Base-by-base conservation (phyloP, 768 basidiomycete species). In the Tremella fuciformis region DNA sequence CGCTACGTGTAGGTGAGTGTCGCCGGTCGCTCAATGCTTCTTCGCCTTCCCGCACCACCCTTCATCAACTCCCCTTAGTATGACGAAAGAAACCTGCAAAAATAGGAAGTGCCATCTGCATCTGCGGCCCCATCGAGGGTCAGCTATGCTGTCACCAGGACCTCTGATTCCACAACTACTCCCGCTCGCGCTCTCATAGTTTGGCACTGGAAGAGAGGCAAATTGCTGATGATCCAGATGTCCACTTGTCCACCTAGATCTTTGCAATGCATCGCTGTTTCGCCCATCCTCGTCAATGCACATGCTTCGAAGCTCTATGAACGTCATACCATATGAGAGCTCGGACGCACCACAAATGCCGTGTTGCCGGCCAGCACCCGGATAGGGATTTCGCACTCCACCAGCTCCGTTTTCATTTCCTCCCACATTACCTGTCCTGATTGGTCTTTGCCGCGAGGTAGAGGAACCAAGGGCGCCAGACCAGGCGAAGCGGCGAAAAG, bases 381-480 rank as follows among this genome's bases (percentile, higher is more conserved):
- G 57, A 98, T 84, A 18, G 90, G 89, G 42, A 98, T 88, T 75
- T 92, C 89, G 69, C 92, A 96, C 76, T 96, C 94, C 16, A 98
- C 91, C 59, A 86, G 88, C 82, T 97, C 92, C 22, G 87, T 81
- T 69, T 76, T 80, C 11, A 88, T 82, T 58, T 86, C 85, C 54
- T 69, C 69, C 89, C 88, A 91, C 1, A 80, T 85, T 4, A 34
- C 29, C 29, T 34, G 29, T 34, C 29, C 29, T 4, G 29, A 34
- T 34, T 34, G 29, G 29, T 34, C 29, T 11, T 34, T 34, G 29
- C 29, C 11, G 11, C 11, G 29, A 34, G 29, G 29, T 11, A 64
- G 41, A 22, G 64, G 63, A 22, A 61, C n/a, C 8, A 67, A 50
- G 8, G 63, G 64, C 7, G 57, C 44, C 15, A 65, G 37, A 39